Percentiles rank a stretch among this genome's conserved stretches.
phyloP scores from a whole-genome alignment of 345 rosid species.

The Moricandia arvensis region DNA sequence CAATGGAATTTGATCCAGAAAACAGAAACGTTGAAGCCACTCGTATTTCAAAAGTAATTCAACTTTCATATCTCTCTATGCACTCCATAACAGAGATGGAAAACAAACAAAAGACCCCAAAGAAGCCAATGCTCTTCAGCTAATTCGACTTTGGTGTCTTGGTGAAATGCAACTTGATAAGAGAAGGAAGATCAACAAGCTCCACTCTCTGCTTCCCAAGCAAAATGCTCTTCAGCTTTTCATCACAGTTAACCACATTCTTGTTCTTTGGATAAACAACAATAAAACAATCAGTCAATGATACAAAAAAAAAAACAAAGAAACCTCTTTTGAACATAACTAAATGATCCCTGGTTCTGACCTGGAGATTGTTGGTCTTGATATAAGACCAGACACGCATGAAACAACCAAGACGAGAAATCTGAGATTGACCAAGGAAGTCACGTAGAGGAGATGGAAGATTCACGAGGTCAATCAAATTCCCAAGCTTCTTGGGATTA shows the following conservation, averaged over 20 bases:
- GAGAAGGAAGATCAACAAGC: slow-evolving; percentile 73
- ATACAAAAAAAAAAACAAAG: not conserved
- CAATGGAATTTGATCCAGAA: not conserved
- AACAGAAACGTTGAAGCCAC: not conserved
- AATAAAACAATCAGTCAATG: slow-evolving; percentile 1
- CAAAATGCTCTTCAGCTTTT: slow-evolving; percentile 66
- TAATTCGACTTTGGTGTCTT: slow-evolving; percentile 53
- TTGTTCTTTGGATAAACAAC: slow-evolving; percentile 54
- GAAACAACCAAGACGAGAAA: slow-evolving; percentile 88
- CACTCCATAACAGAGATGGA: slow-evolving; percentile 5
- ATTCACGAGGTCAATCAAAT: slow-evolving; percentile 83
- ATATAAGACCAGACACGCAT: slow-evolving; percentile 81
- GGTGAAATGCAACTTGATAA: slow-evolving; percentile 83
- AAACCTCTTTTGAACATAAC: not conserved
- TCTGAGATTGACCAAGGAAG: slow-evolving; percentile 88
- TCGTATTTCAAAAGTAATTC: not conserved
- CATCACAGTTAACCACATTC: slow-evolving; percentile 81
- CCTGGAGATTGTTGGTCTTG: slow-evolving; percentile 89
- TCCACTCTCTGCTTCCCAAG: slow-evolving; percentile 77
- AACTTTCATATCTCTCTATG: slow-evolving; percentile 2
- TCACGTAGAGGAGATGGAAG: slow-evolving; percentile 80
- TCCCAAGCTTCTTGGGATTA: slow-evolving; percentile 80
- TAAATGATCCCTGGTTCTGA: slow-evolving; percentile 13
- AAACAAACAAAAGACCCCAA: slow-evolving; percentile 9
- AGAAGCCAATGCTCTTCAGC: not conserved